A percentile compares a stretch with the other conserved stretches of the same genome.
Conservation (phyloP, 495 filamentous ascomycete genomes). For the Neurospora sp. region DNA sequence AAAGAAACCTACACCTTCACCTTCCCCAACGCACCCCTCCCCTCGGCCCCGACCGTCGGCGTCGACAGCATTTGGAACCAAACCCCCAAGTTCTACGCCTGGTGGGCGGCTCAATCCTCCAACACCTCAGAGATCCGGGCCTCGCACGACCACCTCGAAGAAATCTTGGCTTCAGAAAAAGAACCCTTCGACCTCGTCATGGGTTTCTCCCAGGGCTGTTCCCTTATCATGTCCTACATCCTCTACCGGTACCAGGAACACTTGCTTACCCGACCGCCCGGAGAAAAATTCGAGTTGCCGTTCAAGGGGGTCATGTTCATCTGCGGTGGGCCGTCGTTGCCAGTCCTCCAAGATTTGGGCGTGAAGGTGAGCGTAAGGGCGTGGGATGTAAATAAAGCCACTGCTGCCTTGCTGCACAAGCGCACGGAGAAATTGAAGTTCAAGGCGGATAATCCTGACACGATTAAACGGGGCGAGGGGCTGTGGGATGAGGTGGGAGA, state of each 20-base stretch:
- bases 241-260: constrained; percentile 27
- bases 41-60: constrained; percentile 36
- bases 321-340: constrained; percentile 39
- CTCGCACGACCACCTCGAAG: constrained; percentile 34
- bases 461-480: constrained; percentile 12
- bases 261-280: constrained; percentile 5
- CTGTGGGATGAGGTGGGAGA: constrained; percentile 21
- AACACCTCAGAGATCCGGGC: constrained; percentile 20
- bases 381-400: constrained; percentile 25
- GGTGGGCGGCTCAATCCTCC: constrained; percentile 29
- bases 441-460: constrained; percentile 18
- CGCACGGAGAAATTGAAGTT: constrained; percentile 21
- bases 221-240: constrained; percentile 38
- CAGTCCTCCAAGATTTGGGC: constrained; percentile 40
- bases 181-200: constrained; percentile 54
- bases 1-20: constrained; percentile 34
- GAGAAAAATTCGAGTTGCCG: constrained; percentile 18
- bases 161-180: constrained; percentile 7
- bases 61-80: constrained; percentile 43
- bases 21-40: constrained; percentile 45
- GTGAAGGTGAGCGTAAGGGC: constrained; percentile 36
- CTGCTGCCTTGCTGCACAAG: constrained; percentile 15
- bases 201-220: constrained; percentile 51
- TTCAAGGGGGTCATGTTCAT: constrained; percentile 54
- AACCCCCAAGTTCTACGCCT: constrained; percentile 31